A percentile compares a stretch with the other conserved stretches of the same genome.
Evolutionary conservation across 106 monocot species (phyloP).

Genomic region (Allium fistulosum): DNA sequence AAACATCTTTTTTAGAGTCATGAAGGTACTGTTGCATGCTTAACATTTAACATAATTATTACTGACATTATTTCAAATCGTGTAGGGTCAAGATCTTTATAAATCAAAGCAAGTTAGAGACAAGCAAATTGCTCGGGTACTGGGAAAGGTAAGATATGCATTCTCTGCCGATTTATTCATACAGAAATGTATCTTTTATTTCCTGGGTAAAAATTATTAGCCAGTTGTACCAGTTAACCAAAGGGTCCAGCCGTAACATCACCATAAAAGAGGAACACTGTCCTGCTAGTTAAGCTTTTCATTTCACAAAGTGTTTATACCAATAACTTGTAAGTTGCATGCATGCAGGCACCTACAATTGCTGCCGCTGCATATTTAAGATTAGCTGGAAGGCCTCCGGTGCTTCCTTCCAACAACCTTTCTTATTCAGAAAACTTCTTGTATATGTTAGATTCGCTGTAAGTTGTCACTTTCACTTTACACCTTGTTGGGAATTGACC

Average conservation of each 20-base stretch:
- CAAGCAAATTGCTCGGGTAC: conserved; percentile 82
- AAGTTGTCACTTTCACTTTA: conserved; percentile 22
- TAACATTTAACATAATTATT: neutral
- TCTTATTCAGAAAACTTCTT: conserved; percentile 97
- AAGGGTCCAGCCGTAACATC: too few species aligned
- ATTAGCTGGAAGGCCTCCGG: conserved; percentile 84
- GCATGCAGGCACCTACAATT: conserved; percentile 83
- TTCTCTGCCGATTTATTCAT: neutral
- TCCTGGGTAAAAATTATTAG: too few species aligned
- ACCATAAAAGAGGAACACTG: too few species aligned
- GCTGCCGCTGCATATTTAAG: conserved; percentile 90
- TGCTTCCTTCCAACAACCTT: conserved; percentile 74
- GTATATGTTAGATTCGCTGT: conserved; percentile 96
- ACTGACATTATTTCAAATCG: neutral
- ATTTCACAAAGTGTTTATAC: neutral
- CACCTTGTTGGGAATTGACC: neutral
- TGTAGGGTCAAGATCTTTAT: conserved; percentile 96
- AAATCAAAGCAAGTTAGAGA: conserved; percentile 75
- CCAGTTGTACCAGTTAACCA: too few species aligned
- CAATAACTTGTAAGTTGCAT: conserved; percentile 1
- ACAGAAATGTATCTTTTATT: too few species aligned
- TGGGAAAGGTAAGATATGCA: conserved; percentile 63
- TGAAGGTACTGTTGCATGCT: too few species aligned
- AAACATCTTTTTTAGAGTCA: too few species aligned
- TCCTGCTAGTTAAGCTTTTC: too few species aligned